Base-by-base conservation (phyloP, 2,329 filamentous ascomycete species). In the Orbilia brochopaga region DNA sequence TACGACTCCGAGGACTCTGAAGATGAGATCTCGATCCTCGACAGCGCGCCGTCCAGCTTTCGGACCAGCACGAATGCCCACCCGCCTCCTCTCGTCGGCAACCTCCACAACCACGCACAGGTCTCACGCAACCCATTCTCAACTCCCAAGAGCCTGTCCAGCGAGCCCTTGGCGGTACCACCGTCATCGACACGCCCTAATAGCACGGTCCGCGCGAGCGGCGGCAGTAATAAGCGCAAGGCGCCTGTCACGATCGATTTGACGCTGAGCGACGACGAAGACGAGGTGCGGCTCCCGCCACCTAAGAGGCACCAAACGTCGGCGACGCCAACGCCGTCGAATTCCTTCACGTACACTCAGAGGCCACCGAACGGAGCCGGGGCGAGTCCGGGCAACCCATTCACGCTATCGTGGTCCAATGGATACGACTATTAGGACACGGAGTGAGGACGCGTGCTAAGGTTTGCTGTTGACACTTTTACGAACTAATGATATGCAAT, bases 221-320 rank as follows among this genome's bases (percentile, higher is more conserved):
- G 66, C 23, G 63, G 60, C n/a, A 81, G 81, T 73, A 78, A 77
- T 61, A 86, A 86, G 77, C 81, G 85, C 21, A 80, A 82, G 0
- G 79, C 80, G 1, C 79, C 83, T 3, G 82, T 84, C 50, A 82
- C 87, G 1, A 87, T 87, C 72, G 86, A 87, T 75, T 78, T 88
- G 73, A 87, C 85, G 0, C 77, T 85, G 5, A 85, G 83, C 53
- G 81, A 81, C 57, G 84, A 85, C 59, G 83, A 86, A 50, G 83
- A 85, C 42, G 82, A 82, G 52, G 79, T 81, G 2, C 77, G 80
- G 1, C 79, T 80, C 32, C 82, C 82, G 7, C 79, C 83, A 0
- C 72, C 79, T 3, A 86, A 87, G 78, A 81, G 84, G 54, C 82
- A 83, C 70, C 79, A 80, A 42, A 32, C 50, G 6, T 62, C 62